Evolutionary conservation across 345 rosid genomes (phyloP).

Genomic region (Salix suchowensis): DNA sequence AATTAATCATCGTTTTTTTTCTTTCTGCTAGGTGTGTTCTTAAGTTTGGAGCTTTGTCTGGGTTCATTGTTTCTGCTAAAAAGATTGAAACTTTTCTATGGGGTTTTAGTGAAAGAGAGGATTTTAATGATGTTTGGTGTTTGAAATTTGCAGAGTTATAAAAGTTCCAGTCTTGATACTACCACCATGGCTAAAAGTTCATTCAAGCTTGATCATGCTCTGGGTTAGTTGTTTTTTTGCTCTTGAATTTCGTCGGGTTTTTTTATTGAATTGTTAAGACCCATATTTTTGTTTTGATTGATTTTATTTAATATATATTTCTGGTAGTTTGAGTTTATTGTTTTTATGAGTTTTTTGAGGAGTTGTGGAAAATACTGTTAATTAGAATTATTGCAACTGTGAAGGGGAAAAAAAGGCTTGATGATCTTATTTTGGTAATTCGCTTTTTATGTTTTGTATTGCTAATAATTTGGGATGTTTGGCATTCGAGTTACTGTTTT

Average conservation of each 20-base stretch:
- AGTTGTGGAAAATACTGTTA: neutral
- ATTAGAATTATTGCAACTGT: neutral
- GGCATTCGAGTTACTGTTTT: neutral
- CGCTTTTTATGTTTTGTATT: too few species aligned
- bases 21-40: conserved; percentile 38
- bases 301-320: neutral
- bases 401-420: neutral
- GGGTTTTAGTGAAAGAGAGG: conserved; percentile 6
- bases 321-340: neutral
- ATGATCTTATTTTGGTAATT: too few species aligned
- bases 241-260: neutral
- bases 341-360: neutral
- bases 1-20: neutral
- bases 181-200: conserved; percentile 56
- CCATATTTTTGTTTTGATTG: neutral
- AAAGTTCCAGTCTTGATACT: neutral
- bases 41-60: neutral
- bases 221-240: conserved; percentile 41
- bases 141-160: conserved; percentile 37
- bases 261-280: neutral
- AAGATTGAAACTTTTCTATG: neutral
- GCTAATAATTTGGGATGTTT: too few species aligned
- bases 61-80: neutral
- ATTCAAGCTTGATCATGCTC: conserved; percentile 62
- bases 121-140: conserved; percentile 36